phyloP scores from a whole-genome alignment of 345 rosid genomes.

The Salix dunnii region DNA sequence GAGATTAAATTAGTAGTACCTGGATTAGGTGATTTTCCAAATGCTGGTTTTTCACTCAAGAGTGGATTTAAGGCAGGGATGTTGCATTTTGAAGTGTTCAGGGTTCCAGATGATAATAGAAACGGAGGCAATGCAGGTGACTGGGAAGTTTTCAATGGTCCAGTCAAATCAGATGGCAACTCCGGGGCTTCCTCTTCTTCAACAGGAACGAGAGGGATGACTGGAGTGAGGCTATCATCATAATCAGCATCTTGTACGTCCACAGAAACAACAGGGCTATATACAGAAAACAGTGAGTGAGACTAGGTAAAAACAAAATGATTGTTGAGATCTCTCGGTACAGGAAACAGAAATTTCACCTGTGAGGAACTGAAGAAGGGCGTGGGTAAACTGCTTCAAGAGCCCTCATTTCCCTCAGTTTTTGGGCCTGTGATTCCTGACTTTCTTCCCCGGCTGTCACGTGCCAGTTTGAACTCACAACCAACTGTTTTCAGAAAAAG shows the following conservation, averaged over 20 bases:
- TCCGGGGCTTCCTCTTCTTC: constrained; percentile 46
- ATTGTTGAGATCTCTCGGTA: background rate
- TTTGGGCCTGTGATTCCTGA: constrained; percentile 38
- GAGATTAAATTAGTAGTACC: constrained; percentile 28
- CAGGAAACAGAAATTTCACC: constrained; percentile 26
- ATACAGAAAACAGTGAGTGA: constrained; percentile 1
- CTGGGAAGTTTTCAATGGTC: constrained; percentile 2
- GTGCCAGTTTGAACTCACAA: constrained; percentile 30
- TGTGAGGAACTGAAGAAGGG: constrained; percentile 42
- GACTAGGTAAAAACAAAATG: background rate
- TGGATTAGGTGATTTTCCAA: constrained; percentile 11
- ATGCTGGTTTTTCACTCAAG: constrained; percentile 1
- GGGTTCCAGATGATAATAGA: constrained; percentile 14
- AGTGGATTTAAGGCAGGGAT: background rate
- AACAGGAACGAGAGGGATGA: constrained; percentile 49
- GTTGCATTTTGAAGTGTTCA: background rate
- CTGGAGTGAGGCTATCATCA: constrained; percentile 48
- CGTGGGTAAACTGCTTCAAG: constrained; percentile 55
- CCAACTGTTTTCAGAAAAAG: constrained; percentile 33
- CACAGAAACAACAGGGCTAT: constrained; percentile 49
- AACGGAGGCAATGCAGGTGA: constrained; percentile 13
- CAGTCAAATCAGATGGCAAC: constrained; percentile 14
- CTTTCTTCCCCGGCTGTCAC: constrained; percentile 60
- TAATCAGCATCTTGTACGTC: constrained; percentile 31
- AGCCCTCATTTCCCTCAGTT: constrained; percentile 38